Evolutionary conservation across 768 basidiomycete species (phyloP), one percentile per base, ranked within the genome.

Genomic region (Austroboletus festivus): DNA sequence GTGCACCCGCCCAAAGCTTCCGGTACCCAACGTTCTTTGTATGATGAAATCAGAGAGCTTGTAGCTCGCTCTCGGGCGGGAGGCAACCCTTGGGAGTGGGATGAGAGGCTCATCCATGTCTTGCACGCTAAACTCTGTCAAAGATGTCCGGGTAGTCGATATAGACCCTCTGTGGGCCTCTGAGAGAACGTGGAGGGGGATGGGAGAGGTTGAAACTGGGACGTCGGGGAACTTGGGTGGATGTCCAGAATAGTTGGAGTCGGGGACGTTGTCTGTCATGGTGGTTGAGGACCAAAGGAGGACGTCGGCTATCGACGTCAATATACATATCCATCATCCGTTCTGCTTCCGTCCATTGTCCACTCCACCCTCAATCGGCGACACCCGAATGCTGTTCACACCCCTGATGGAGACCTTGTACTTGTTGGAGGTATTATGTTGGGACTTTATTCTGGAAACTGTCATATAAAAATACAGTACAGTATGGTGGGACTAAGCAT

Each of bases 1-100:
- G 68, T 92, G 90, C 0, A 99, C 96, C n/a, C 93, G 81, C 2
- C 96, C 96, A 67, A 99, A 98, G 62, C 93, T 96, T 1, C 96
- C 96, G 1, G 93, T 97, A 0, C 96, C 95, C 43, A 93, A 67
- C 13, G 88, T 93, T 22, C 89, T 75, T 57, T 88, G 83, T 53
- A 93, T 84, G 54, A 82, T 78, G 55, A 92, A 93, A 63, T 93
- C 90, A 37, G 73, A 57, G 19, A 93, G 76, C 23, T 80, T 78
- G 67, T 91, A 92, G 16, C 75, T 76, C 21, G 83, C 86, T 56
- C 81, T 83, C 13, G 78, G 76, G 48, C 83, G 69, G 37, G 73
- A 70, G 18, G 69, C 57, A 39, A 71, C 64, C 21, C 68, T 63
- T 13, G 71, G 65, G 6, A 68, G 55, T 8, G 65, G 56, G n/a